These are phyloP conservation scores for Emydomyces testavorans DNA, from an alignment of 2,329 filamentous ascomycete species.

Conservation along the genomic window DNA sequence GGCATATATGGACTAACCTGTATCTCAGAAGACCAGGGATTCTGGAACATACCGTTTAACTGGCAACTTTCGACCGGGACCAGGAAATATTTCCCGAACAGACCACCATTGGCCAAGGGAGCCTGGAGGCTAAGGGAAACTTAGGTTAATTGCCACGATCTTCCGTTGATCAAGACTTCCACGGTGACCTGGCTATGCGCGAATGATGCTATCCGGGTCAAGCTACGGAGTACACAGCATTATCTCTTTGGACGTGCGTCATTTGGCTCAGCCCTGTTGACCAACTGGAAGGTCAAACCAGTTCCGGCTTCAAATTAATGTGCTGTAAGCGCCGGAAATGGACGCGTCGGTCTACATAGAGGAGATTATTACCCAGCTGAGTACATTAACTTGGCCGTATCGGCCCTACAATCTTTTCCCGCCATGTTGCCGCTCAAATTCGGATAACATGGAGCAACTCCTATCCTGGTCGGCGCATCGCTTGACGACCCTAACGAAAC, in stretches of 20 bases:
- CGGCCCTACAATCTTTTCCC: background rate
- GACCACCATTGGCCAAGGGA: conserved; percentile 2
- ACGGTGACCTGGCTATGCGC: conserved; percentile 5
- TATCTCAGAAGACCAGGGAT: background rate
- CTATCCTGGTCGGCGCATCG: conserved; percentile 3
- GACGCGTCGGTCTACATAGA: conserved; percentile 2
- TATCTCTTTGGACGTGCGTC: background rate
- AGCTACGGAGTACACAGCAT: conserved; percentile 1
- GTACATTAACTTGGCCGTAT: conserved; percentile 3
- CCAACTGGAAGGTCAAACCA: conserved; percentile 7
- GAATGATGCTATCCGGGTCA: conserved; percentile 8
- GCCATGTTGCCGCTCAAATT: background rate
- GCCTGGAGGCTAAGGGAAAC: background rate
- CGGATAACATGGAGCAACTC: conserved; percentile 5
- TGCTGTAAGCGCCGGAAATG: conserved; percentile 9
- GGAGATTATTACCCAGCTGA: conserved; percentile 1
- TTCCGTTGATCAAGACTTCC: conserved; percentile 10
- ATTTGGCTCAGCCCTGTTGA: conserved; percentile 7
- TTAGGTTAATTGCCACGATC: conserved; percentile 11
- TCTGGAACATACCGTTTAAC: conserved; percentile 1
- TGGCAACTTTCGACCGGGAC: conserved; percentile 10
- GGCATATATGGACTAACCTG: background rate
- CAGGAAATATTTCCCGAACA: conserved; percentile 8
- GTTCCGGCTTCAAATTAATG: background rate
- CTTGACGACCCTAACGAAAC: conserved; percentile 1